A percentile compares a stretch with the other conserved stretches of the same genome.
These are phyloP conservation scores for Boechera divaricarpa DNA, from an alignment of 345 rosid genomes.

Conservation along the genomic window DNA sequence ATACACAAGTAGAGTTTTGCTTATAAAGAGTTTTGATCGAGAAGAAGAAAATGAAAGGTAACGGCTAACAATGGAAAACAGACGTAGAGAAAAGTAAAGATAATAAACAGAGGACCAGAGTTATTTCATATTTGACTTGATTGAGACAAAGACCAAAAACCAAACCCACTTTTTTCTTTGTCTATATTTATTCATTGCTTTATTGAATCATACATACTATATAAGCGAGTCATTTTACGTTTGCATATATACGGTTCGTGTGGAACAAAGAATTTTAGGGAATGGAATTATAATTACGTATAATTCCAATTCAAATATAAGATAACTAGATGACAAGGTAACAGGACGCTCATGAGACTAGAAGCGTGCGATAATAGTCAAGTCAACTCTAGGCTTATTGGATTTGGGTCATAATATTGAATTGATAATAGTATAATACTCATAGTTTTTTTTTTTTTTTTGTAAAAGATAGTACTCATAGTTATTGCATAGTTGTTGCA, in stretches of 20 bases:
- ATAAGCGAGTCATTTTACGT: conserved; percentile 5
- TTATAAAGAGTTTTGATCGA: background rate
- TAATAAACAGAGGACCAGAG: conserved; percentile 22
- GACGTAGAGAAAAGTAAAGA: conserved; percentile 25
- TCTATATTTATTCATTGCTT: background rate
- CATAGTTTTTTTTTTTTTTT: too few relatives aligned
- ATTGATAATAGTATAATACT: background rate
- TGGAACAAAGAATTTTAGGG: background rate
- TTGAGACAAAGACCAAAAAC: conserved; percentile 29
- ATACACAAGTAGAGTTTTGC: background rate
- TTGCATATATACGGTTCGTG: background rate
- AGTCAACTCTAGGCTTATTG: conserved; percentile 19
- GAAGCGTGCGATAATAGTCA: conserved; percentile 28
- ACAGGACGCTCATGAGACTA: conserved; percentile 8
- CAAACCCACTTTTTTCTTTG: background rate
- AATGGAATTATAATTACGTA: background rate
- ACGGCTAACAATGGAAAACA: background rate
- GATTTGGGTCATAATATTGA: conserved; percentile 3
- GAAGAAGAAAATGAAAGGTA: background rate
- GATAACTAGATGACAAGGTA: background rate
- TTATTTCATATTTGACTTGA: conserved; percentile 26
- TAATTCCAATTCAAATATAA: background rate
- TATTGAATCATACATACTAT: background rate
- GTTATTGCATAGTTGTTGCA: conserved; percentile 13
- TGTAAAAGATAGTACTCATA: background rate